Evolutionary conservation across 768 basidiomycete species (phyloP).

Genomic region (Gautieria morchelliformis): DNA sequence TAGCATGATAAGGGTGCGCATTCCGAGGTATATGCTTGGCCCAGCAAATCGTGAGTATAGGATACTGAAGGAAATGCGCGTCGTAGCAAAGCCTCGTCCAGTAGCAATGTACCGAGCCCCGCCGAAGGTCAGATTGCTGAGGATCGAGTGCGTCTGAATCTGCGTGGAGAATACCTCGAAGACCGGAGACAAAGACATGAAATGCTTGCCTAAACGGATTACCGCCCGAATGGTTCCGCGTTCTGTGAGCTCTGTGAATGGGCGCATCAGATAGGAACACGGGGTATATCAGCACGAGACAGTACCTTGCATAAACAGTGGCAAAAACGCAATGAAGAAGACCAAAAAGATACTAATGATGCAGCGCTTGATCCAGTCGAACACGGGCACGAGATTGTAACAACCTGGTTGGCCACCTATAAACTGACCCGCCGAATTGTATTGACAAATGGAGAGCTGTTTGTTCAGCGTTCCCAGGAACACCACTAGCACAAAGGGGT

Average conservation of each 20-base stretch:
- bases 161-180: conserved; percentile 99
- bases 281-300: conserved; percentile 9
- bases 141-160: conserved; percentile 95
- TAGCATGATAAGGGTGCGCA: conserved; percentile 84
- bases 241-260: conserved; percentile 78
- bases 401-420: conserved; percentile 77
- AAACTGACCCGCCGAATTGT: conserved; percentile 61
- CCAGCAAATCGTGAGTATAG: conserved; percentile 98
- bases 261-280: conserved; percentile 11
- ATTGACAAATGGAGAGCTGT: conserved; percentile 69
- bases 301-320: conserved; percentile 87
- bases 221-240: conserved; percentile 90
- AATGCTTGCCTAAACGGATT: conserved; percentile 87
- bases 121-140: conserved; percentile 94
- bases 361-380: conserved; percentile 90
- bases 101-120: conserved; percentile 98
- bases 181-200: conserved; percentile 84
- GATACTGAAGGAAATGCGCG: conserved; percentile 88
- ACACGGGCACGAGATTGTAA: conserved; percentile 90
- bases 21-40: conserved; percentile 95
- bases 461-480: conserved; percentile 91
- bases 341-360: conserved; percentile 98
- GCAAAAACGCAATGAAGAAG: conserved; percentile 94
- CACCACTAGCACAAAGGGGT: conserved; percentile 51
- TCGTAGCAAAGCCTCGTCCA: conserved; percentile 97